Evolutionary conservation across 1,284 basidiomycete species (phyloP), one percentile per base, ranked within the genome.

Genomic region (Volvariella volvacea): DNA sequence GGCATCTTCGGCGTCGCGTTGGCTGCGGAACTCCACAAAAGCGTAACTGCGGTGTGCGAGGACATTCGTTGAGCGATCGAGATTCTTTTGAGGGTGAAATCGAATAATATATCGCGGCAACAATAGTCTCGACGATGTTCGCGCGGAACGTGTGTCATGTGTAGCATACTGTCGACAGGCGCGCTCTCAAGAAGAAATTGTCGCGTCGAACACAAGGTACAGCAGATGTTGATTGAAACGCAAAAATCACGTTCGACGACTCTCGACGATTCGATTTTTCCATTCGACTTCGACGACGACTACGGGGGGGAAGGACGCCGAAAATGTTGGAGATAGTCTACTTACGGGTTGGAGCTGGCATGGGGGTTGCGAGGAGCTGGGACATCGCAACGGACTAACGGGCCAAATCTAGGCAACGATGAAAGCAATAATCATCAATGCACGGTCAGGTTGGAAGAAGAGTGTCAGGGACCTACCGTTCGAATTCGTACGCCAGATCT

Each of bases 11-110:
- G 90, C 90, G 58, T 92, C 88, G 43, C 86, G 81, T 45, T 76
- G 74, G 58, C 78, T 81, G 62, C 87, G 80, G 63, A 92, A 93
- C 65, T 93, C 90, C 65, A 93, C 83, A 66, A 93, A 93, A 48
- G 90, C 90, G 64, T 92, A 93, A 70, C 90, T 92, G 71, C 69
- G 64, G 66, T 61, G 53, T 66, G 62, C 61, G 66, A 65, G 63
- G 61, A 28, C 25, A 64, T 63, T 70, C 60, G 74, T 85, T 86
- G 83, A 85, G 84, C 77, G 80, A 70, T 70, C 65, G 74, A 65
- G 56, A 56, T 55, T 59, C 52, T 56, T 52, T 58, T 44, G 55
- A 55, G 59, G 57, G 61, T 62, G 57, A 64, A 55, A 62, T 57
- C 48, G 56, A 57, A 62, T 48, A 52, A 55, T 58, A 60, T 58